Conservation (phyloP, 1,139 yeast species). For the Scheffersomyces illinoinensis region DNA sequence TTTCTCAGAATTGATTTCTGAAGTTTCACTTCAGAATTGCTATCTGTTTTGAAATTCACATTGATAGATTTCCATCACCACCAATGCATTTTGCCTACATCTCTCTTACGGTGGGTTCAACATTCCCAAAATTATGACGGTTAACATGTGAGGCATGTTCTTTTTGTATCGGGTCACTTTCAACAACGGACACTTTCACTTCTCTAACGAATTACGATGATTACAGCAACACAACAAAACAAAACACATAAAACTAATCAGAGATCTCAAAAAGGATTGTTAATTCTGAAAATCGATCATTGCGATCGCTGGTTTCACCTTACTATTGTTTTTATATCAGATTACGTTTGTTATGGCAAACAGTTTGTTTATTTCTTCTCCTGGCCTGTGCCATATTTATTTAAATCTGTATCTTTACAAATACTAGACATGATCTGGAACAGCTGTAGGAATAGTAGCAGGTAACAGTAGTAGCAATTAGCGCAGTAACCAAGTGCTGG, state of each 20-base stretch:
- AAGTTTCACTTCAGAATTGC: constrained; percentile 5
- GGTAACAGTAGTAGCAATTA: not conserved
- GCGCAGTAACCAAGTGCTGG: not conserved
- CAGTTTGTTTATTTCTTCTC: not conserved
- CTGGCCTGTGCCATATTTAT: not conserved
- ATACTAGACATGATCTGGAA: not conserved
- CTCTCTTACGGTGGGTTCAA: not conserved
- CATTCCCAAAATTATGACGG: not conserved
- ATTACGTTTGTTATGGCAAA: not conserved
- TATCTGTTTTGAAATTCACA: not conserved
- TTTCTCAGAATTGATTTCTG: not conserved
- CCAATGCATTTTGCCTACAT: not conserved
- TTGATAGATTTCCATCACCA: not conserved
- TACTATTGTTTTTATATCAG: not conserved
- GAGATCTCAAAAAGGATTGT: not conserved
- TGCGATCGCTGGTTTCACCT: not conserved
- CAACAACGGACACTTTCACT: not conserved
- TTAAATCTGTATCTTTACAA: not conserved
- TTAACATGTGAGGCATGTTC: not conserved
- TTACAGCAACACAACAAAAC: not conserved
- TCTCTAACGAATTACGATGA: not conserved
- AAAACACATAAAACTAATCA: not conserved
- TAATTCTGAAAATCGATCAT: not conserved
- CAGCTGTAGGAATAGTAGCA: not conserved
- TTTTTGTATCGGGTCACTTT: not conserved